These are phyloP conservation scores for Carnegiea gigantea DNA, from an alignment of 179 eudicot species.

Conservation along the genomic window DNA sequence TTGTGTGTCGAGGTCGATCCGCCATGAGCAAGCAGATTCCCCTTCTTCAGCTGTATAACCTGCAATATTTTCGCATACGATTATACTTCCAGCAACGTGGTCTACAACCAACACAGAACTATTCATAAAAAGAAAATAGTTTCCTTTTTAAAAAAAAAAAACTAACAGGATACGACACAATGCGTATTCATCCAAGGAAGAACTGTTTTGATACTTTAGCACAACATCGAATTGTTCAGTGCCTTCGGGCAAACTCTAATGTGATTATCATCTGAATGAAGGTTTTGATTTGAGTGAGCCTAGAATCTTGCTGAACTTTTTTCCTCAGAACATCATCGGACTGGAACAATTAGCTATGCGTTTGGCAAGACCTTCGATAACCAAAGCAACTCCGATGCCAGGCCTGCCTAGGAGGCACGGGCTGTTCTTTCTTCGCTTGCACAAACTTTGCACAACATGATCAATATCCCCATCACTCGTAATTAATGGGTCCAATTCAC, in stretches of 20 bases:
- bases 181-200: too few relatives aligned
- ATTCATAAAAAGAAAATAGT: too few relatives aligned
- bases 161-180: too few relatives aligned
- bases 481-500: conserved; percentile 32
- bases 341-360: conserved; percentile 28
- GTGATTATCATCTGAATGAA: too few relatives aligned
- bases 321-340: conserved; percentile 31
- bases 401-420: conserved; percentile 37
- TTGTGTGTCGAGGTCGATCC: conserved; percentile 14
- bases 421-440: conserved; percentile 31
- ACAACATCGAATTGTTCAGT: too few relatives aligned
- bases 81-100: too few relatives aligned
- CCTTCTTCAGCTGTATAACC: conserved; percentile 35
- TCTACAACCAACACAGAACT: too few relatives aligned
- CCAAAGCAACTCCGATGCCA: conserved; percentile 33
- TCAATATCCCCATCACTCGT: conserved; percentile 29
- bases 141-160: too few relatives aligned
- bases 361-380: conserved; percentile 38
- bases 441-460: conserved; percentile 31
- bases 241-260: too few relatives aligned
- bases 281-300: neutral
- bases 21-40: conserved; percentile 36
- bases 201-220: too few relatives aligned
- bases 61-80: neutral
- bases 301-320: conserved; percentile 24